Conservation (phyloP, 108 stramenopile species). For the Bacterosira constricta region DNA sequence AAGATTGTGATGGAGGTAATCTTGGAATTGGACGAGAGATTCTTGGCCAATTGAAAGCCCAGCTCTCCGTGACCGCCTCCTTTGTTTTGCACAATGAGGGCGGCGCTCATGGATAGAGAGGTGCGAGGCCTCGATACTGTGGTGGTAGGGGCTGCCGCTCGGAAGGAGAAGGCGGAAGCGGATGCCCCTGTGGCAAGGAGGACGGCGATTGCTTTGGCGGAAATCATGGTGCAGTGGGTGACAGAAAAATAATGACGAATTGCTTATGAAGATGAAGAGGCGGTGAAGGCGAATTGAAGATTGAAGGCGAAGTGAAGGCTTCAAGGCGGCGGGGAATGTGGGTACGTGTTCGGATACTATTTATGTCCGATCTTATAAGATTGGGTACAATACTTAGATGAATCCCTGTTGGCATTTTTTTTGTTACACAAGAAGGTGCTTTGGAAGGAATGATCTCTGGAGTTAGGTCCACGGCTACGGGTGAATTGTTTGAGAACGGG, state of each 20-base stretch:
- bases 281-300: too few relatives aligned
- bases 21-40: slow-evolving; percentile 55
- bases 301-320: too few relatives aligned
- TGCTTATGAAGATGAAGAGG: too few relatives aligned
- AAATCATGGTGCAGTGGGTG: slow-evolving; percentile 21
- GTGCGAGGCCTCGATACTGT: not conserved
- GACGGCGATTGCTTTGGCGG: slow-evolving; percentile 9
- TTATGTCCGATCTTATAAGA: too few relatives aligned
- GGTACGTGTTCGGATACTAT: too few relatives aligned
- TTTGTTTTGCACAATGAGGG: slow-evolving; percentile 89
- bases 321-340: too few relatives aligned
- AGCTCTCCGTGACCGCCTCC: slow-evolving; percentile 88
- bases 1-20: slow-evolving; percentile 84
- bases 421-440: too few relatives aligned
- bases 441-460: slow-evolving; percentile 73
- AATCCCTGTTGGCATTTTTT: too few relatives aligned
- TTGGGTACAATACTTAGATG: too few relatives aligned
- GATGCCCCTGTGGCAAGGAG: slow-evolving; percentile 24
- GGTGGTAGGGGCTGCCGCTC: not conserved
- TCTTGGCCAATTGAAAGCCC: slow-evolving; percentile 81
- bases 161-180: slow-evolving; percentile 35
- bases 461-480: slow-evolving; percentile 59
- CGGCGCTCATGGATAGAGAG: slow-evolving; percentile 62
- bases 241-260: too few relatives aligned
- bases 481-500: slow-evolving; percentile 74